phyloP scores from a whole-genome alignment of 1,284 basidiomycete genomes.

The Coniophora puteana region DNA sequence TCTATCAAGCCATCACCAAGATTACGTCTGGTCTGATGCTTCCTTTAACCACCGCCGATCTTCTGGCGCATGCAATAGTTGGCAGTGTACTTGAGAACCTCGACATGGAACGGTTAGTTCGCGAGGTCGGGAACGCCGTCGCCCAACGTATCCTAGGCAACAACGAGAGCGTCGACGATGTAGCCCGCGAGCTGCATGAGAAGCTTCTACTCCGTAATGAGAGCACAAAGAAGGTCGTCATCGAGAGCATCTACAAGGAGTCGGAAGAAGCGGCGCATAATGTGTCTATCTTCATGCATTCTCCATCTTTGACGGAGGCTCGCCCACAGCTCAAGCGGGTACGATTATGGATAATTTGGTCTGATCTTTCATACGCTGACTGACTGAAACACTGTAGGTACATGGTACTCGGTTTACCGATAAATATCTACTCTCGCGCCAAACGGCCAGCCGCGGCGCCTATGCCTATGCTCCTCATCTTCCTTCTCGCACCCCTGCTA shows the following conservation, averaged over 20 bases:
- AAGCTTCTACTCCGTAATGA: constrained; percentile 90
- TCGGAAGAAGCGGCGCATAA: constrained; percentile 88
- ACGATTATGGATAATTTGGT: constrained; percentile 23
- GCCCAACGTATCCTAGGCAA: constrained; percentile 88
- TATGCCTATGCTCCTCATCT: constrained; percentile 39
- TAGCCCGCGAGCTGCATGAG: constrained; percentile 91
- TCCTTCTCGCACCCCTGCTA: constrained; percentile 42
- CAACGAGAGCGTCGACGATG: constrained; percentile 93
- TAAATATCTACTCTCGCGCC: constrained; percentile 81
- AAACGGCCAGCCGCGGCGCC: constrained; percentile 47
- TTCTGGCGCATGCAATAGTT: constrained; percentile 96
- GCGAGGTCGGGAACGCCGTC: constrained; percentile 91
- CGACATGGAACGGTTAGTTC: constrained; percentile 96
- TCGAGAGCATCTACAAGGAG: constrained; percentile 95
- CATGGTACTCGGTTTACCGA: constrained; percentile 91
- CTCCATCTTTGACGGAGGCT: constrained; percentile 73
- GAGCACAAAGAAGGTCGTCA: constrained; percentile 93
- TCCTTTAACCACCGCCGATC: constrained; percentile 92
- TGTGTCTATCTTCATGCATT: constrained; percentile 81
- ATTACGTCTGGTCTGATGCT: constrained; percentile 96
- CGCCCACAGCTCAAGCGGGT: constrained; percentile 81
- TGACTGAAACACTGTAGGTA: constrained; percentile 48
- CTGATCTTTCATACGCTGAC: not conserved
- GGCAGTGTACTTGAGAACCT: constrained; percentile 97
- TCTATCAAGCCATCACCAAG: constrained; percentile 89